A percentile compares a stretch with the other conserved stretches of the same genome.
Evolutionary conservation across 2,329 filamentous ascomycete species (phyloP).

Genomic region (Monilinia aucupariae): DNA sequence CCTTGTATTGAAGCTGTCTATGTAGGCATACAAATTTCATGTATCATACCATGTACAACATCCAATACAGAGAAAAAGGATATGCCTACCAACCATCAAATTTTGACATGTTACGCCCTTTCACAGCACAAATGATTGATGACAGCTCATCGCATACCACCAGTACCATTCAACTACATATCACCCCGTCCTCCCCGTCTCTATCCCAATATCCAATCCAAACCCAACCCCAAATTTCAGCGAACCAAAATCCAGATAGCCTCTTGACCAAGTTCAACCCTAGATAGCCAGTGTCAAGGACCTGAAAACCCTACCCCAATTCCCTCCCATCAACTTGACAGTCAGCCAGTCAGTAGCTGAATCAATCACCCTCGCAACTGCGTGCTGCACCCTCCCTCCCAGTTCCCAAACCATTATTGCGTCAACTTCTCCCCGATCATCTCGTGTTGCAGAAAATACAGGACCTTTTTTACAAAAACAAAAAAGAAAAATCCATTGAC

Average conservation of each 20-base stretch:
- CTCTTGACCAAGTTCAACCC: background rate
- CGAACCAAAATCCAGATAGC: background rate
- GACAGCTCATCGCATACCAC: background rate
- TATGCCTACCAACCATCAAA: background rate
- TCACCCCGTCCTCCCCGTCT: background rate
- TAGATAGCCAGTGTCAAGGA: too few species aligned
- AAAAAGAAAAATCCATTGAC: too few species aligned
- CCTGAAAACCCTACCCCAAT: too few species aligned
- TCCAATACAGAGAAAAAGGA: background rate
- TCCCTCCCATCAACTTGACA: background rate
- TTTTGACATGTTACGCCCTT: background rate
- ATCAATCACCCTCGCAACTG: too few species aligned
- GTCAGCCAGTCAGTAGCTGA: too few species aligned
- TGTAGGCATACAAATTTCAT: background rate
- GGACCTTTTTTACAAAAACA: too few species aligned
- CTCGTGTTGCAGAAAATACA: too few species aligned
- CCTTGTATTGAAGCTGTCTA: constrained; percentile 2
- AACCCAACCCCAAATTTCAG: background rate
- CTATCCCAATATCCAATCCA: background rate
- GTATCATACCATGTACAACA: background rate
- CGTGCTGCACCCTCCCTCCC: too few species aligned
- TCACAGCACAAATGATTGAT: background rate
- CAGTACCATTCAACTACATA: background rate
- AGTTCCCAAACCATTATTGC: too few species aligned
- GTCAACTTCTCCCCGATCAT: too few species aligned